phyloP scores from a whole-genome alignment of 441 rosid genomes.

The Omphalea diandra region DNA sequence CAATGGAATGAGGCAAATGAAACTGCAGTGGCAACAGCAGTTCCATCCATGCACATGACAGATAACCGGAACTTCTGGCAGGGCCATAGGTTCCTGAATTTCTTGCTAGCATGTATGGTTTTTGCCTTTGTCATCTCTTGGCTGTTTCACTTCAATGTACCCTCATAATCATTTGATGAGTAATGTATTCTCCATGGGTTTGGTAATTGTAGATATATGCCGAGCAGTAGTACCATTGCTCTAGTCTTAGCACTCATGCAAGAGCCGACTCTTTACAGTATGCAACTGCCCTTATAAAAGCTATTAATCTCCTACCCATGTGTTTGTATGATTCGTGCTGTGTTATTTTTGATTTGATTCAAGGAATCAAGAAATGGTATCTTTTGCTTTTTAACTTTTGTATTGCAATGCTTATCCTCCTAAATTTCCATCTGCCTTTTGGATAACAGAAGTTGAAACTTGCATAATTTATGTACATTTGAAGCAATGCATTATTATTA shows the following conservation, averaged over 20 bases:
- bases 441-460: background rate
- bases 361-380: background rate
- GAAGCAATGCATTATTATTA: background rate
- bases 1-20: conserved; percentile 31
- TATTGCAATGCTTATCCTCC: conserved; percentile 1
- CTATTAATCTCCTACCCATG: background rate
- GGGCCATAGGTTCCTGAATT: conserved; percentile 50
- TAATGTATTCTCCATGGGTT: background rate
- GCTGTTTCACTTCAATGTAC: conserved; percentile 54
- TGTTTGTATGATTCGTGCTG: conserved; percentile 20
- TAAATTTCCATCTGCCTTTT: background rate
- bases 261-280: conserved; percentile 13
- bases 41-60: conserved; percentile 17
- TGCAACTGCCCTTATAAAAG: background rate
- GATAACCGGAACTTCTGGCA: conserved; percentile 46
- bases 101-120: conserved; percentile 60
- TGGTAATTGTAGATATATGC: conserved; percentile 11
- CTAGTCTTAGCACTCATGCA: background rate
- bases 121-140: conserved; percentile 58
- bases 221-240: background rate
- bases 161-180: conserved; percentile 25
- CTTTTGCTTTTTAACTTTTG: background rate
- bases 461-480: too few species aligned
- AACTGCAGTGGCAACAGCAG: conserved; percentile 17
- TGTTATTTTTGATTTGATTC: background rate